These are phyloP conservation scores for Pinus taeda DNA, from an alignment of 75 land plant species.

Conservation along the genomic window DNA sequence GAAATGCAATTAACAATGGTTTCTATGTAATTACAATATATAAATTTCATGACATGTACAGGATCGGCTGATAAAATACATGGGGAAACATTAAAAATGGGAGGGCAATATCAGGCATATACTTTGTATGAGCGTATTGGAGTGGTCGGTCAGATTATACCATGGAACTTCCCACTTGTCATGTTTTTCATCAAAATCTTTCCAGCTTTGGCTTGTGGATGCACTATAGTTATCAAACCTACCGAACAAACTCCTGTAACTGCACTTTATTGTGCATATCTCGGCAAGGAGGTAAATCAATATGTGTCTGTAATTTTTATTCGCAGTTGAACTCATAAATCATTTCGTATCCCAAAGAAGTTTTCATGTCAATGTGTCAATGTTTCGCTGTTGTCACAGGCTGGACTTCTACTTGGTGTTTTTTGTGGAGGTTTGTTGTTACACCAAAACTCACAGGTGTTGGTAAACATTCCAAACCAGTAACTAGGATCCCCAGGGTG, in stretches of 20 bases:
- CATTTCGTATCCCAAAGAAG: neutral
- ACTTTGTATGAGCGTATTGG: conserved; percentile 72
- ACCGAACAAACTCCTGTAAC: conserved; percentile 89
- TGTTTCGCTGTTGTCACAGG: conserved; percentile 26
- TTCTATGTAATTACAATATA: neutral
- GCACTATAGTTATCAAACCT: conserved; percentile 72
- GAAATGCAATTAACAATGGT: neutral
- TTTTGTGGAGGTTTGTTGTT: no score
- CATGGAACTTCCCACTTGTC: conserved; percentile 75
- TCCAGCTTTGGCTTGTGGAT: conserved; percentile 79
- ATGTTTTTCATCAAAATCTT: conserved; percentile 61
- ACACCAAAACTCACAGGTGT: no score
- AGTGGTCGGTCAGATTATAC: conserved; percentile 74
- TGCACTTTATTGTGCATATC: conserved; percentile 61
- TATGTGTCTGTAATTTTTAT: neutral
- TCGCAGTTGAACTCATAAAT: neutral
- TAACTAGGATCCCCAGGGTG: no score
- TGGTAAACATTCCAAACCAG: no score
- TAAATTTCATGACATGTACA: neutral
- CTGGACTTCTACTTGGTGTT: conserved; percentile 89
- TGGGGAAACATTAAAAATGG: conserved; percentile 65
- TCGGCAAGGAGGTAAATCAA: conserved; percentile 53
- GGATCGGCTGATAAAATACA: conserved; percentile 75
- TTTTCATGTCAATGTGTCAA: neutral
- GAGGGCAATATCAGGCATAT: conserved; percentile 52